Base-by-base conservation (phyloP, 1,284 basidiomycete species). In the Cryptococcus amylolentus region DNA sequence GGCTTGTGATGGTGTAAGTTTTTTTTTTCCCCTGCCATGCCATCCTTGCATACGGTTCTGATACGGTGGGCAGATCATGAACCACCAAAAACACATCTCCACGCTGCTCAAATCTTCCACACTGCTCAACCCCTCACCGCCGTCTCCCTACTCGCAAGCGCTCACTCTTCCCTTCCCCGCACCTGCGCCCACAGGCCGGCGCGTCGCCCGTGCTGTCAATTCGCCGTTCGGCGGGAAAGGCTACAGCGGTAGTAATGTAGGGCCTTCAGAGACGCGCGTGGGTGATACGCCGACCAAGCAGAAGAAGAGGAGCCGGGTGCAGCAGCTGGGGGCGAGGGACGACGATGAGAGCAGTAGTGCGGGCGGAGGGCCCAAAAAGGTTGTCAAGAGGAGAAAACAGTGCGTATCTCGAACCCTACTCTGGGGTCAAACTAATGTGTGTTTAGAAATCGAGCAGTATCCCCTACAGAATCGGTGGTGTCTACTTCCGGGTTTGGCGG, bases 1-100 rank as follows among this genome's bases (percentile, higher is more conserved):
- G 65, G 94, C 94, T 10, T 91, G 92, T 53, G 95, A 99, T 78
- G 89, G 81, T 14, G 82, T 84, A 62, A 66, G 81, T 73, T 9
- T 51, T 42, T 38, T 23, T 23, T 23, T 23, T 3, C 2, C 2
- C 23, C 23, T 41, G n/a, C 7, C 38, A 14, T 49, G 39, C 14
- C 18, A 20, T 23, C 18, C 9, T 26, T 48, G 42, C 27, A 20
- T 7, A 16, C n/a, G n/a, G 12, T n/a, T 20, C 50, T 50, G 42
- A 58, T 31, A n/a, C 13, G 4, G 8, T 23, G 20, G 8, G 35
- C 40, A 85, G 77, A 83, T 95, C 71, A 84, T 85, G 62, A 79
- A 81, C 5, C 89, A 93, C 75, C 81, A 84, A 55, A 73, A 77
- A 53, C 87, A 93, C 71, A 85, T 93, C 8, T 67, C 68, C 41